phyloP scores from a whole-genome alignment of 2,329 filamentous ascomycete genomes.

The Aspergillus spinulosporus region DNA sequence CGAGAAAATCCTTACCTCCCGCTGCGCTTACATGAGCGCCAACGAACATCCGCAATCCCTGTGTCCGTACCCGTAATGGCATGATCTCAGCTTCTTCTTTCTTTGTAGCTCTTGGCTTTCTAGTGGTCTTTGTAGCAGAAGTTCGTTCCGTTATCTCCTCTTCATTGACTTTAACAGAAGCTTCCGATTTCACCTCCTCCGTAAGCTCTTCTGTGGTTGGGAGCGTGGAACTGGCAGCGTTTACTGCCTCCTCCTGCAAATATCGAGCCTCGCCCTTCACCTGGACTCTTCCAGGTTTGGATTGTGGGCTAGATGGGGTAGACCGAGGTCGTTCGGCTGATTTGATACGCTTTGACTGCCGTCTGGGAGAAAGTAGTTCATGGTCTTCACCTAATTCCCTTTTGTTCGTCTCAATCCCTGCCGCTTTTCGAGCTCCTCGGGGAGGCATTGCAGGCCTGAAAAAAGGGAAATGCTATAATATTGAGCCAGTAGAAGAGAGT shows the following conservation, averaged over 20 bases:
- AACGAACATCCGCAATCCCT: constrained; percentile 75
- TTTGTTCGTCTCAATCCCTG: constrained; percentile 24
- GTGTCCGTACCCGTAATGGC: constrained; percentile 69
- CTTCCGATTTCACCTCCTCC: constrained; percentile 10
- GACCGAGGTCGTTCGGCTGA: constrained; percentile 16
- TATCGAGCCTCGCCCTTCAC: no score
- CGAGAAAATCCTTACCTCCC: constrained; percentile 59
- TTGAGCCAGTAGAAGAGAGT: background rate
- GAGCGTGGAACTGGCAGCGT: background rate
- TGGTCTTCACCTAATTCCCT: constrained; percentile 27
- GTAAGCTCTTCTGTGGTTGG: constrained; percentile 23
- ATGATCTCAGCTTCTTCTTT: constrained; percentile 57
- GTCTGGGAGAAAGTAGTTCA: constrained; percentile 26
- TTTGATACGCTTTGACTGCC: constrained; percentile 35
- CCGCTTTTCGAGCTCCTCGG: constrained; percentile 19
- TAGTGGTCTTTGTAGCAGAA: constrained; percentile 51
- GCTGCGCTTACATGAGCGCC: constrained; percentile 91
- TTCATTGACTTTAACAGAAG: constrained; percentile 19
- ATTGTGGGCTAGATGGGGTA: background rate
- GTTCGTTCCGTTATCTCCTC: constrained; percentile 21
- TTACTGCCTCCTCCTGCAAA: no score
- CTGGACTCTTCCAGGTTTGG: background rate
- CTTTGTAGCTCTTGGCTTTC: constrained; percentile 55
- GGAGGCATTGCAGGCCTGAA: constrained; percentile 18
- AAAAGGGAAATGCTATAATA: background rate